Base-by-base conservation (phyloP, 805 yeast species). In the Pichia paraexigua region DNA sequence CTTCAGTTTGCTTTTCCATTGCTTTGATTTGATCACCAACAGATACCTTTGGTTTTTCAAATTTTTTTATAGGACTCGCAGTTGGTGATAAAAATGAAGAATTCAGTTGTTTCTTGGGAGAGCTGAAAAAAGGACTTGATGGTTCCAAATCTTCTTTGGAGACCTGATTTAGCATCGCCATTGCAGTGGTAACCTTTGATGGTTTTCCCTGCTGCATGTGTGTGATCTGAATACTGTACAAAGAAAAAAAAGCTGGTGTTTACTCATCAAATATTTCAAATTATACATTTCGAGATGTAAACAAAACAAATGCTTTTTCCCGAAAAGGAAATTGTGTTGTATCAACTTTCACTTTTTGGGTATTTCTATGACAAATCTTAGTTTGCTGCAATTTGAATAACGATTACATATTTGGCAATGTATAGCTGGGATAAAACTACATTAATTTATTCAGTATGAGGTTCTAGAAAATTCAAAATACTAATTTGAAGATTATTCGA, bases 11-110 rank as follows among this genome's bases (percentile, higher is more conserved):
- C 11, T 20, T 40, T 11, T 40, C 24, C 24, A 20, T 68, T 44
- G 62, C 66, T 44, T 60, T 55, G 43, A 69, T 67, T 35, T 35
- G 39, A n/a, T 35, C 39, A 35, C 39, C 20, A 3, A 69, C 71
- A 2, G 72, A 68, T 0, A 69, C 63, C 2, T 52, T 56, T 15
- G 55, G 51, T n/a, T 46, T 30, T 21, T 49, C 53, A 17, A 47
- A 37, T 7, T 32, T 22, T 15, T 41, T 50, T 1, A 49, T 39
- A 18, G 54, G 54, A 13, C 54, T 46, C 7, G 48, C 46, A 15
- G 45, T 35, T 8, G 46, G 50, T 11, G 50, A 15, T 35, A 35
- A n/a, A 35, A 35, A n/a, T 7, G 39, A 35, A 35, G 39, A 35
- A 35, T 5, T n/a, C 17, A n/a, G 4, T 35, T 35, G 39, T n/a